Conservation (phyloP, 805 yeast genomes). For the Nakazawaea populi region DNA sequence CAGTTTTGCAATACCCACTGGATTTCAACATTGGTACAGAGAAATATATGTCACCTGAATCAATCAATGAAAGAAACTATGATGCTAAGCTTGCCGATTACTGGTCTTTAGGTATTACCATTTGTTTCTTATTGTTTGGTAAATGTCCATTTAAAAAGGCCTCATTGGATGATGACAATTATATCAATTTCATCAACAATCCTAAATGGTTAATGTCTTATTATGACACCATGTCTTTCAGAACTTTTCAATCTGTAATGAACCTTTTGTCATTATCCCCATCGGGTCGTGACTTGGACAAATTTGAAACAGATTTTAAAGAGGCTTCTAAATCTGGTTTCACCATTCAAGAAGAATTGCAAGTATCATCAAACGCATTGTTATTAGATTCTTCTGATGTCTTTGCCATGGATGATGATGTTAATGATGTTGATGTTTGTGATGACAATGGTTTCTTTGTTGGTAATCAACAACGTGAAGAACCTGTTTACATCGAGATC, state of each 20-base stretch:
- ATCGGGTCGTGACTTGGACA: conserved; percentile 31
- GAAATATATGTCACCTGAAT: conserved; percentile 55
- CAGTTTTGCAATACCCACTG: conserved; percentile 23
- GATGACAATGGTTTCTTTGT: too few species aligned
- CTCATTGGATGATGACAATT: conserved; percentile 33
- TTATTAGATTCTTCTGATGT: conserved; percentile 2
- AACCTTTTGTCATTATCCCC: conserved; percentile 33
- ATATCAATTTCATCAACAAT: conserved; percentile 33
- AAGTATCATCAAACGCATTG: not conserved
- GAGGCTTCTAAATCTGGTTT: not conserved
- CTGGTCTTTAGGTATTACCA: conserved; percentile 50
- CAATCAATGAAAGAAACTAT: conserved; percentile 22
- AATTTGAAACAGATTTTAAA: conserved; percentile 14
- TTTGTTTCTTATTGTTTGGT: conserved; percentile 45
- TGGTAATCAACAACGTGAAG: not conserved
- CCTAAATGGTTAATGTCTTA: conserved; percentile 40
- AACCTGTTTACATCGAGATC: not conserved
- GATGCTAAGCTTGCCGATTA: conserved; percentile 43
- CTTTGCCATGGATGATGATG: conserved; percentile 1
- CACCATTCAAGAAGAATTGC: not conserved
- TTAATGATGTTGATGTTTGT: not conserved
- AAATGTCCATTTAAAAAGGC: conserved; percentile 43
- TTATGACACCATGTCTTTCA: conserved; percentile 33
- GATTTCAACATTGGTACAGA: conserved; percentile 50
- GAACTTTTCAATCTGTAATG: conserved; percentile 34